phyloP scores from a whole-genome alignment of 2,329 filamentous ascomycete genomes.

The Fusarium vanettenii region DNA sequence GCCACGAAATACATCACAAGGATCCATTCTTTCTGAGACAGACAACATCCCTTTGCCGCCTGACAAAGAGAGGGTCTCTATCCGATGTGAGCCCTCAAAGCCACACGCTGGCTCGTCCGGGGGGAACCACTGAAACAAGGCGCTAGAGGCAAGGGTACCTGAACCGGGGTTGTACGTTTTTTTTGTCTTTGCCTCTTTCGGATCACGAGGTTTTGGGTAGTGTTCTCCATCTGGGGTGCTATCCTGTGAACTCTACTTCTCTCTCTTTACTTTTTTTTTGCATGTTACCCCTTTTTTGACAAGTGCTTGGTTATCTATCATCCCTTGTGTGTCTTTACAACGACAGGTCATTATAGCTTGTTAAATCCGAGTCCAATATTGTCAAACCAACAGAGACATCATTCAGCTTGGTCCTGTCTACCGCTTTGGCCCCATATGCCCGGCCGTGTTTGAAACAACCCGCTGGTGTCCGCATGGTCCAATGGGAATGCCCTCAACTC shows the following conservation, averaged over 20 bases:
- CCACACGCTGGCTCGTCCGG: conserved; percentile 29
- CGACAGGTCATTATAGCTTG: neutral
- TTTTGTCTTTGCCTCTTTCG: conserved; percentile 18
- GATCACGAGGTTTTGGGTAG: conserved; percentile 2
- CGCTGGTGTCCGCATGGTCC: conserved; percentile 23
- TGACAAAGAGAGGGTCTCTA: neutral
- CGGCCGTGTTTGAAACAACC: conserved; percentile 33
- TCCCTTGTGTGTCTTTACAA: neutral
- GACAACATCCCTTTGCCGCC: conserved; percentile 5
- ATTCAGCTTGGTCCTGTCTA: neutral
- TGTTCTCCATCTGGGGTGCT: neutral
- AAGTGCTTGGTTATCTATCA: neutral
- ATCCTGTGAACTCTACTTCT: neutral
- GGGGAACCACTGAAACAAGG: conserved; percentile 37
- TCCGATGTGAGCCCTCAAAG: neutral
- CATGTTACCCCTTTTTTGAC: neutral
- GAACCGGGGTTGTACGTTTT: neutral
- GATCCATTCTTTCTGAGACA: neutral
- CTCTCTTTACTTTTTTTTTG: neutral
- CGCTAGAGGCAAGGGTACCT: conserved; percentile 25
- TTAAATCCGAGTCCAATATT: neutral
- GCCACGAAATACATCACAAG: neutral
- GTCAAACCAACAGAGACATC: neutral
- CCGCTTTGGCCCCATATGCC: conserved; percentile 19
- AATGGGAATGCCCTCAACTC: conserved; percentile 29